These are phyloP conservation scores for Fusarium agapanthi DNA, from an alignment of 2,329 filamentous ascomycete genomes.

Conservation along the genomic window DNA sequence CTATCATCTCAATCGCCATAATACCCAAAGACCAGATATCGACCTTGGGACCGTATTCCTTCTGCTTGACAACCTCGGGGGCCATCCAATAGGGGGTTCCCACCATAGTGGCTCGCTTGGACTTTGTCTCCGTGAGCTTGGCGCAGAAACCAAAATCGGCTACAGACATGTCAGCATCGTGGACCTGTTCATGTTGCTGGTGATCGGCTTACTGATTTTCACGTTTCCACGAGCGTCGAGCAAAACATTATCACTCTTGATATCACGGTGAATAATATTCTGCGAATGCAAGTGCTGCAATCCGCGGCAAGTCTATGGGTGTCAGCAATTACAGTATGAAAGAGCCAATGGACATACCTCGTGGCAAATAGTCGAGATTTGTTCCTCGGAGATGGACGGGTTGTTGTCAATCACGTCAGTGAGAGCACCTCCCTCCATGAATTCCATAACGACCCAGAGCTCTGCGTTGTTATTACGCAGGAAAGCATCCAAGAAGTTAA, in stretches of 20 bases:
- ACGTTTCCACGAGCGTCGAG: conserved; percentile 94
- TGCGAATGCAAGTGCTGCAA: conserved; percentile 93
- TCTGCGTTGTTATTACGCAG: conserved; percentile 93
- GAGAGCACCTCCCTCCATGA: conserved; percentile 97
- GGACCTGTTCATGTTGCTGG: not conserved
- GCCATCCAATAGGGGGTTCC: conserved; percentile 99
- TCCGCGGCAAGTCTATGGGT: conserved; percentile 85
- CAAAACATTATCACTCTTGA: conserved; percentile 98
- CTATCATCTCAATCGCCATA: conserved; percentile 99
- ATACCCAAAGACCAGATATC: conserved; percentile 99
- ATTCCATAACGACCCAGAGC: conserved; percentile 99
- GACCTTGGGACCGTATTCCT: conserved; percentile 97
- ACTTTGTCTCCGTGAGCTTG: conserved; percentile 96
- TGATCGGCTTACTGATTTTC: conserved; percentile 83
- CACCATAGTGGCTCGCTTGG: conserved; percentile 98
- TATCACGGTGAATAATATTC: conserved; percentile 98
- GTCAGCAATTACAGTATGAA: conserved; percentile 22
- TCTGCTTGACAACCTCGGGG: conserved; percentile 98
- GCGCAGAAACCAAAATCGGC: conserved; percentile 99
- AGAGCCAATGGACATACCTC: conserved; percentile 70
- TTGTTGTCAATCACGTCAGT: conserved; percentile 99
- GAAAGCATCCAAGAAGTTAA: conserved; percentile 98
- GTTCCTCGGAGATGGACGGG: conserved; percentile 89
- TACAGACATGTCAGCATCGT: conserved; percentile 49
- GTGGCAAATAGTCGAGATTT: conserved; percentile 95